phyloP scores from a whole-genome alignment of 2,329 filamentous ascomycete species.

The Pyrenophora seminiperda region DNA sequence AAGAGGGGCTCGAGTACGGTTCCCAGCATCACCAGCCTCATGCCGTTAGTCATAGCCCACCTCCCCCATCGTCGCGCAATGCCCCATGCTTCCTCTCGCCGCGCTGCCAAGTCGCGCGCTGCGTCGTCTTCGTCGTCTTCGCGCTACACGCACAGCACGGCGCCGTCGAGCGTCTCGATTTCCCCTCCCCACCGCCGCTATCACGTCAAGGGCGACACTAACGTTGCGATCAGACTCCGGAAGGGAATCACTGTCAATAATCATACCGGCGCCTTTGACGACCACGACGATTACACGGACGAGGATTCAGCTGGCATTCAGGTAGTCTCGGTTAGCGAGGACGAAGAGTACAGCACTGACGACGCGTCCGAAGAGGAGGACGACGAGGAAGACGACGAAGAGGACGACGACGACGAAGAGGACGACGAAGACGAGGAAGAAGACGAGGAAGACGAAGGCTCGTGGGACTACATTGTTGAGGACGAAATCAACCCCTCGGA shows the following conservation, averaged over 20 bases:
- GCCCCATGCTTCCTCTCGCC: slow-evolving; percentile 28
- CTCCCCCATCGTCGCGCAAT: slow-evolving; percentile 41
- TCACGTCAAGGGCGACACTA: slow-evolving; percentile 43
- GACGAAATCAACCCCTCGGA: slow-evolving; percentile 57
- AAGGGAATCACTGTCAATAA: slow-evolving; percentile 49
- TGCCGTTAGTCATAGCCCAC: slow-evolving; percentile 51
- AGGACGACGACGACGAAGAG: slow-evolving; percentile 31
- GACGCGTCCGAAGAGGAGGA: slow-evolving; percentile 35
- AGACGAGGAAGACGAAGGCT: slow-evolving; percentile 35
- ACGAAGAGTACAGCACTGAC: slow-evolving; percentile 35
- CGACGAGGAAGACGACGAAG: slow-evolving; percentile 35
- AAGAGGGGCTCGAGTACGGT: slow-evolving; percentile 44
- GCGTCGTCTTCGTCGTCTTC: slow-evolving; percentile 35
- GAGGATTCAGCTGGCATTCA: slow-evolving; percentile 43
- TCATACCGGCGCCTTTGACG: slow-evolving; percentile 40
- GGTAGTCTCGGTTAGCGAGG: slow-evolving; percentile 40
- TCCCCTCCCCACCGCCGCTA: slow-evolving; percentile 29
- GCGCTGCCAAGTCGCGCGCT: slow-evolving; percentile 32
- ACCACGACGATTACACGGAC: slow-evolving; percentile 37
- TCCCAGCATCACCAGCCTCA: slow-evolving; percentile 43
- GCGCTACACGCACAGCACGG: slow-evolving; percentile 28
- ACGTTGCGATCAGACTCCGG: slow-evolving; percentile 45
- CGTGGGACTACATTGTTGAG: slow-evolving; percentile 38
- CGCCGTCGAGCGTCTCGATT: slow-evolving; percentile 39
- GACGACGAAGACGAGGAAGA: slow-evolving; percentile 35